Base-by-base conservation (phyloP, 495 filamentous ascomycete genomes). In the Neurospora africana region DNA sequence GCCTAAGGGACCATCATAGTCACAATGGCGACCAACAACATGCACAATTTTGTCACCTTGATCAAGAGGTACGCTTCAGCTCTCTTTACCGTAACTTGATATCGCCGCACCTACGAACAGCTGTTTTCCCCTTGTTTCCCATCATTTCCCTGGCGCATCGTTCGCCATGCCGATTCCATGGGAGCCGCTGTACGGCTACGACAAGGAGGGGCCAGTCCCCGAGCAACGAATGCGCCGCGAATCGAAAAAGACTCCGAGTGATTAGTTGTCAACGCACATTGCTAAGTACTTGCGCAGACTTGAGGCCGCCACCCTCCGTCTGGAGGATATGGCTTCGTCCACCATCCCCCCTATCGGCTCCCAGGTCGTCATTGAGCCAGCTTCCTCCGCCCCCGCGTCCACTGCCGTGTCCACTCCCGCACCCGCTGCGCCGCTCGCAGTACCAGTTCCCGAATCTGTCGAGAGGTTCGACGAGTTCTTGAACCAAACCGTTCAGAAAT, bases 41-140 rank as follows among this genome's bases (percentile, higher is more conserved):
- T 98, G 92, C 90, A 98, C 85, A 98, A 98, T 80, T 83, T 99
- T 73, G 95, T 93, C 58, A 98, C 95, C 70, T 87, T 99, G 76
- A 97, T 99, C 86, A 99, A 99, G 88, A 89, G 95, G 95, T 98
- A 87, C 76, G 88, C 53, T 65, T 65, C 53, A 65, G 7, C 53
- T 65, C 11, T 65, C 53, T 19, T 65, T 72, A 21, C 36, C 35
- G 36, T 38, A 71, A 71, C 23, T 65, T 65, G 27, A 33, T 4
- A 19, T 33, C 53, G 53, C 53, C 15, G 19, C 27, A 65, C 53
- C 27, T 27, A 58, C 47, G 23, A 53, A 30, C 13, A 23, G 47
- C 30, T 7, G 21, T 23, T 27, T 15, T 17, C 13, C 15, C 15
- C n/a, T 30, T 3, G 17, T 17, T 30, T 5, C 27, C 53, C 17